Conservation (phyloP, 805 yeast genomes). For the Spathaspora sp. region DNA sequence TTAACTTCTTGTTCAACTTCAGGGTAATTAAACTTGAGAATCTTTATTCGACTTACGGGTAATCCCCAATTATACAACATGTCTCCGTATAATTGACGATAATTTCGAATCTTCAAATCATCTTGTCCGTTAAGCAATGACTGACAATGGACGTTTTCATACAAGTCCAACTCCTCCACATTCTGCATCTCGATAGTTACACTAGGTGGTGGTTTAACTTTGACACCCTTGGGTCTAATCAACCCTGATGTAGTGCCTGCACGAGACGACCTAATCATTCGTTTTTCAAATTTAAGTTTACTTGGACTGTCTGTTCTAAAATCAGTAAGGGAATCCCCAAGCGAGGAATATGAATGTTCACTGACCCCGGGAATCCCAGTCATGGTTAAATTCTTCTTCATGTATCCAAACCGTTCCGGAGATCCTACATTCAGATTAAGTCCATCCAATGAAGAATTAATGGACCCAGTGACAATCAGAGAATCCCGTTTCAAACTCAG, state of each 20-base stretch:
- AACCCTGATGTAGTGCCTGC: not conserved
- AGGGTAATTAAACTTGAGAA: slow-evolving; percentile 64
- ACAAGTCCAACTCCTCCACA: slow-evolving; percentile 39
- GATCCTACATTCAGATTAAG: slow-evolving; percentile 3
- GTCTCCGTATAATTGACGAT: slow-evolving; percentile 71
- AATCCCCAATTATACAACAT: slow-evolving; percentile 81
- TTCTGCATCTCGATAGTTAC: slow-evolving; percentile 49
- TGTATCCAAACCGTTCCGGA: slow-evolving; percentile 8
- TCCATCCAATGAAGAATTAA: slow-evolving; percentile 8
- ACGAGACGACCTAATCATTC: not conserved
- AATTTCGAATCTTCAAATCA: slow-evolving; percentile 30
- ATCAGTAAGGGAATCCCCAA: slow-evolving; percentile 3
- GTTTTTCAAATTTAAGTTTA: not conserved
- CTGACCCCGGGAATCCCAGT: not conserved
- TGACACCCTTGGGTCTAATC: not conserved
- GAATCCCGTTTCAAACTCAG: slow-evolving; percentile 8
- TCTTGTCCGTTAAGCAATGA: slow-evolving; percentile 40
- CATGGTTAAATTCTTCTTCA: slow-evolving; percentile 5
- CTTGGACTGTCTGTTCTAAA: not conserved
- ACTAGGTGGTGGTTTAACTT: slow-evolving; percentile 15
- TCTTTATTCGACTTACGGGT: slow-evolving; percentile 73
- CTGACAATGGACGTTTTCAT: slow-evolving; percentile 38
- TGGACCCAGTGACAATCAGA: slow-evolving; percentile 5
- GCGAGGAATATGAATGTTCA: slow-evolving; percentile 7
- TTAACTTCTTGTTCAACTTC: slow-evolving; percentile 7